phyloP scores from a whole-genome alignment of 345 rosid species.

The Erodium maritimum region DNA sequence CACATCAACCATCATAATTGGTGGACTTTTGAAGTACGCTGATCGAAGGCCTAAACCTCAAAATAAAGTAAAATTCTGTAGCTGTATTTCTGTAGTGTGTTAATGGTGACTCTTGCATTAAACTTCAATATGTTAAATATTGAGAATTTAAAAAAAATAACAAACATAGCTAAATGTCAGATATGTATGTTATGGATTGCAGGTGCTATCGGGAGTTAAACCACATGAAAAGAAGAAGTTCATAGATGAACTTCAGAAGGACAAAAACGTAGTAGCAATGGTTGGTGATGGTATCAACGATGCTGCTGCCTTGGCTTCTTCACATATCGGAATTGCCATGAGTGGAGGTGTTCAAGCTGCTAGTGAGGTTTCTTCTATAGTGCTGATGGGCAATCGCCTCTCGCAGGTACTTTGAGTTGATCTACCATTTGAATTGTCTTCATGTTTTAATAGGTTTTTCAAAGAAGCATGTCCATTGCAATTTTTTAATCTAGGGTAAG shows the following conservation, averaged over 20 bases:
- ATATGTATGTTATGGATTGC: slow-evolving; percentile 12
- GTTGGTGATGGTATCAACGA: slow-evolving; percentile 97
- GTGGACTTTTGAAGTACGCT: background rate
- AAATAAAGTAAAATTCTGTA: background rate
- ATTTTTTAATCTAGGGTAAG: too few relatives aligned
- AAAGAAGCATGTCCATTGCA: too few relatives aligned
- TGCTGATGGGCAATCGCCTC: slow-evolving; percentile 76
- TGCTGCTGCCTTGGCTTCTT: slow-evolving; percentile 90
- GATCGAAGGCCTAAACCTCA: background rate
- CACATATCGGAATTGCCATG: slow-evolving; percentile 89
- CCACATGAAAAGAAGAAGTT: slow-evolving; percentile 73
- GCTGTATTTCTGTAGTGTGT: background rate
- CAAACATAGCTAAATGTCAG: background rate
- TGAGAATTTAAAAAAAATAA: background rate
- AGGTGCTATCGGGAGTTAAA: slow-evolving; percentile 80
- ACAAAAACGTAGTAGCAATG: slow-evolving; percentile 75
- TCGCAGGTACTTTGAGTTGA: slow-evolving; percentile 53
- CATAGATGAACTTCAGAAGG: slow-evolving; percentile 57
- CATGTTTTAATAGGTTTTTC: background rate
- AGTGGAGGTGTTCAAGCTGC: slow-evolving; percentile 96
- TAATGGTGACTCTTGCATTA: background rate
- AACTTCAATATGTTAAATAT: background rate
- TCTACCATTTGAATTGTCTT: background rate
- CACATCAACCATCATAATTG: background rate
- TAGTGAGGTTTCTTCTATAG: slow-evolving; percentile 86